These are phyloP conservation scores for Solanum hybrid DNA, from an alignment of 305 asterid species.

Conservation along the genomic window DNA sequence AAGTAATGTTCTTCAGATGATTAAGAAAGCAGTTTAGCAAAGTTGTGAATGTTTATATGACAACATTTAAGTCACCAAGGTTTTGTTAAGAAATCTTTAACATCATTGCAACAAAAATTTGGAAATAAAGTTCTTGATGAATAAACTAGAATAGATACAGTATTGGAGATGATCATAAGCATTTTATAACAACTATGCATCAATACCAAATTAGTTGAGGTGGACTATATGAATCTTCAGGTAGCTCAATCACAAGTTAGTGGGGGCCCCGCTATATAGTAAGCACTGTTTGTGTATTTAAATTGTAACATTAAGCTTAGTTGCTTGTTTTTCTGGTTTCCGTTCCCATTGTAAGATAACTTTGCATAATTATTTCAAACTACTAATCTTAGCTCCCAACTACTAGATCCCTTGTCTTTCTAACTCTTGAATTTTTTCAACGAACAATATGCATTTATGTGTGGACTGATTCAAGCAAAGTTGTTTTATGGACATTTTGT, in stretches of 20 bases:
- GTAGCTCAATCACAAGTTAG: background rate
- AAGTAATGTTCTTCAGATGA: background rate
- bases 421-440: background rate
- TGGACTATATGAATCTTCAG: background rate
- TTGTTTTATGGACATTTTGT: background rate
- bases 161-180: too few species aligned
- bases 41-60: background rate
- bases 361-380: background rate
- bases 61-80: background rate
- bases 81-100: too few species aligned
- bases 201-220: background rate
- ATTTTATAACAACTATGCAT: background rate
- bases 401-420: background rate
- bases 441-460: background rate
- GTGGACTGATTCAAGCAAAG: background rate
- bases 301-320: background rate
- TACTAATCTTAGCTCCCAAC: background rate
- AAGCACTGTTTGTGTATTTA: background rate
- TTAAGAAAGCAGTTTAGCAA: background rate
- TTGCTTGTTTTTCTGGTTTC: background rate
- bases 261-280: background rate
- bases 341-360: background rate
- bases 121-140: background rate
- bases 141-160: background rate
- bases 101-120: background rate